Conservation (phyloP, 495 filamentous ascomycete species). For the Talaromyces trachyspermus region DNA sequence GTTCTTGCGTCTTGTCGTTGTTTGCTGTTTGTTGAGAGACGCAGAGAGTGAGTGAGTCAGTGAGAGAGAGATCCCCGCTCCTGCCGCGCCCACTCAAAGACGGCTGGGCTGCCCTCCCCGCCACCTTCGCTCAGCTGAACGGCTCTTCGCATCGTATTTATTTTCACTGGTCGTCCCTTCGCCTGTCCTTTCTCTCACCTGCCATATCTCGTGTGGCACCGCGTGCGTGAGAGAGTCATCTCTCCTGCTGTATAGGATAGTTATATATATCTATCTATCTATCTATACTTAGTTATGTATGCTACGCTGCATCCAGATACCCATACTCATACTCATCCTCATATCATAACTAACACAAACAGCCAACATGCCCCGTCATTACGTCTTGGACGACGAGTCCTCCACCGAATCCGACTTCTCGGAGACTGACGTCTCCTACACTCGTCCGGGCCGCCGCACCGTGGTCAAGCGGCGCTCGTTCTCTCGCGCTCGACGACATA, state of each 20-base stretch:
- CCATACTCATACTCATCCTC: too few relatives aligned
- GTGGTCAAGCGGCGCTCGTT: constrained; percentile 26
- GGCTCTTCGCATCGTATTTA: neutral
- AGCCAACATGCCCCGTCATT: constrained; percentile 1
- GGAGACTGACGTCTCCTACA: constrained; percentile 33
- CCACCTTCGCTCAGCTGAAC: constrained; percentile 13
- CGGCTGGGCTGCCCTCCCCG: neutral
- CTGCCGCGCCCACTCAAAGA: constrained; percentile 1
- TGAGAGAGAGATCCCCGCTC: neutral
- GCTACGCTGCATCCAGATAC: neutral
- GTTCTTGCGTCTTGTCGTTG: neutral
- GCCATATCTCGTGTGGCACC: neutral
- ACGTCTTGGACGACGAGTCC: constrained; percentile 5
- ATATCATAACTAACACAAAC: neutral
- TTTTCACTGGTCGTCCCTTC: constrained; percentile 10
- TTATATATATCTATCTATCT: too few relatives aligned
- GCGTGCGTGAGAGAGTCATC: too few relatives aligned
- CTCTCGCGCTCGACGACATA: constrained; percentile 26
- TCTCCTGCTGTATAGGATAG: too few relatives aligned
- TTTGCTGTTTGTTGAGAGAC: too few relatives aligned
- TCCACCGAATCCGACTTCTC: constrained; percentile 35
- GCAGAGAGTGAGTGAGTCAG: too few relatives aligned
- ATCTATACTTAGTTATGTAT: too few relatives aligned
- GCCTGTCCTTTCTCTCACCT: neutral
- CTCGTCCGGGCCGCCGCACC: constrained; percentile 16